phyloP scores from a whole-genome alignment of 352 stramenopile species.

The Phytophthora uliginosa region DNA sequence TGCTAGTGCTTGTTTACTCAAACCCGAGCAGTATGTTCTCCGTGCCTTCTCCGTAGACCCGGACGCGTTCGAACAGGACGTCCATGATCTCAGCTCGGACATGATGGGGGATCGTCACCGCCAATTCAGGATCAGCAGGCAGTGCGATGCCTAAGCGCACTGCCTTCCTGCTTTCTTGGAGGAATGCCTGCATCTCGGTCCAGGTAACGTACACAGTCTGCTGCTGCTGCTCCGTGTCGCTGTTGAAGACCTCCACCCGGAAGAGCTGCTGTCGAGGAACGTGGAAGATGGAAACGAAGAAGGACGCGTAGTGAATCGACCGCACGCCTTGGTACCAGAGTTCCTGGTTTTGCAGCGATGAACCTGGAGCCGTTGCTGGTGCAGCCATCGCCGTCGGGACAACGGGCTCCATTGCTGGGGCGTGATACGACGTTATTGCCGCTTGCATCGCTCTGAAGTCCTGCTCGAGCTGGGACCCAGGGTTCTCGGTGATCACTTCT shows the following conservation, averaged over 20 bases:
- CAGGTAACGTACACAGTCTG: constrained; percentile 82
- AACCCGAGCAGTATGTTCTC: constrained; percentile 71
- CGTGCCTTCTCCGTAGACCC: constrained; percentile 63
- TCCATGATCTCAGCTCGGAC: constrained; percentile 57
- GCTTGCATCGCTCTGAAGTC: constrained; percentile 55
- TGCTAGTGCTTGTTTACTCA: constrained; percentile 46
- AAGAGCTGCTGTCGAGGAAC: constrained; percentile 74
- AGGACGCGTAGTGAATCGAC: constrained; percentile 64
- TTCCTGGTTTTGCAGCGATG: constrained; percentile 55
- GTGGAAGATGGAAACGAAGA: constrained; percentile 82
- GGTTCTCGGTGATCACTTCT: constrained; percentile 39
- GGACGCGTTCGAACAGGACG: constrained; percentile 70
- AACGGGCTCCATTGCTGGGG: constrained; percentile 15
- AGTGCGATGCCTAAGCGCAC: constrained; percentile 29
- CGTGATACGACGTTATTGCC: constrained; percentile 15
- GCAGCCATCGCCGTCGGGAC: constrained; percentile 15
- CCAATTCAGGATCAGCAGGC: constrained; percentile 26
- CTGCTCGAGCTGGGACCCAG: constrained; percentile 54
- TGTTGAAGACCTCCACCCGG: constrained; percentile 84
- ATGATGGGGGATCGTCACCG: constrained; percentile 19
- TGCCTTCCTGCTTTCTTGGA: constrained; percentile 60
- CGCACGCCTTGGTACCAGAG: constrained; percentile 82
- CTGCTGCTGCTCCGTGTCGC: constrained; percentile 77
- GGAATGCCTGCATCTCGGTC: constrained; percentile 64
- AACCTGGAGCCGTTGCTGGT: constrained; percentile 23